These are phyloP conservation scores for Suillus hirtellus DNA, from an alignment of 768 basidiomycete genomes.

Conservation along the genomic window DNA sequence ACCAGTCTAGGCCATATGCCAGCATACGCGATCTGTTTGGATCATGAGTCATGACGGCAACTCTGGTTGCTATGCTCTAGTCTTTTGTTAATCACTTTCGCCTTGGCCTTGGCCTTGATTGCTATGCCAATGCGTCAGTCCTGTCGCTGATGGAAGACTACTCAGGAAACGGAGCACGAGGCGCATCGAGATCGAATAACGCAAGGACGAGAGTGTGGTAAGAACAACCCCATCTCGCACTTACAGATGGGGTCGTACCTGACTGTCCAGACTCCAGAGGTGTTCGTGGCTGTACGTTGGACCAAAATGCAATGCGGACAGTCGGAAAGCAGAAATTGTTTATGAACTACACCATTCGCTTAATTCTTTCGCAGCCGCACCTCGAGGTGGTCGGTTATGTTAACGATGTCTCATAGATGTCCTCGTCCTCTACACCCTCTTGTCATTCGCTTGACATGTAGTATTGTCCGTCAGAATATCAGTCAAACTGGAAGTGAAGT, in stretches of 20 bases:
- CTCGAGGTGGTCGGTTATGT: not conserved
- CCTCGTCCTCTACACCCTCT: not conserved
- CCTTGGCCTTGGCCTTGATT: not conserved
- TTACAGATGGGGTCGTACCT: not conserved
- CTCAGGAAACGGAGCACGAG: not conserved
- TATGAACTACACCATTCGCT: not conserved
- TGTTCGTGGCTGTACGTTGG: not conserved
- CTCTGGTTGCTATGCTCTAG: not conserved
- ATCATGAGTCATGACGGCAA: conserved; percentile 1
- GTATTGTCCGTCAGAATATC: too few species aligned
- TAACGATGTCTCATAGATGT: not conserved
- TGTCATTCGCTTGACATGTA: not conserved
- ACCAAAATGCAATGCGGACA: not conserved
- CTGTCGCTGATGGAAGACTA: not conserved
- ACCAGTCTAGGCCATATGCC: not conserved
- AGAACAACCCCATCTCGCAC: not conserved
- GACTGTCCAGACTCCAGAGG: not conserved
- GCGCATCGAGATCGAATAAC: not conserved
- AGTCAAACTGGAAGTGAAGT: not conserved
- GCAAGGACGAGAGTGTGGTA: not conserved
- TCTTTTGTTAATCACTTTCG: not conserved
- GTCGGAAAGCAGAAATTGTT: not conserved
- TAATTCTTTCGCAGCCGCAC: not conserved
- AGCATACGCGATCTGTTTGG: not conserved
- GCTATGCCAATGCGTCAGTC: not conserved